These are phyloP conservation scores for Pittosporum tobira DNA, from an alignment of 129 eudicot genomes.

Conservation along the genomic window DNA sequence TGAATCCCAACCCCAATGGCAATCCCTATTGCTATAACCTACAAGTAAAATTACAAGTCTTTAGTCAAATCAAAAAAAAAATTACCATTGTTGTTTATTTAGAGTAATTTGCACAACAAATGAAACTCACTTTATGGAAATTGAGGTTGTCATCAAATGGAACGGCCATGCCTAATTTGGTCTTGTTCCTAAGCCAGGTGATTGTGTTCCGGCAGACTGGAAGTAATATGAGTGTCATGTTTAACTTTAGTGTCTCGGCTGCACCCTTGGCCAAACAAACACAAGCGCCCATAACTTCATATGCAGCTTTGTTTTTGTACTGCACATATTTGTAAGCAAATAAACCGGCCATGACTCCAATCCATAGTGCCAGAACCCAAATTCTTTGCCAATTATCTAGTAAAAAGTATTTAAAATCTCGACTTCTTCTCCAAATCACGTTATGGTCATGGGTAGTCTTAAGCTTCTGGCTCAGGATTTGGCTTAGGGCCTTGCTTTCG, in stretches of 20 bases:
- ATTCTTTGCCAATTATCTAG: constrained; percentile 74
- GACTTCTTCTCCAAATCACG: constrained; percentile 30
- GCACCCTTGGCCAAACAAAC: constrained; percentile 86
- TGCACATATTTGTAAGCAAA: constrained; percentile 64
- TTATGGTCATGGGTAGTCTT: constrained; percentile 33
- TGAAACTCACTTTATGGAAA: constrained; percentile 67
- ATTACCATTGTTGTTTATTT: not conserved
- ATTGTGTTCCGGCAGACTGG: constrained; percentile 86
- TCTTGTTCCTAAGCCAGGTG: constrained; percentile 86
- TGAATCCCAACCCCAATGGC: constrained; percentile 73
- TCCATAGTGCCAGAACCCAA: constrained; percentile 83
- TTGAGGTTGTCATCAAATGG: constrained; percentile 84
- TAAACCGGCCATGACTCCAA: constrained; percentile 48
- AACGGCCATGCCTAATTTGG: constrained; percentile 44
- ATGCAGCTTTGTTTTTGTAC: constrained; percentile 43
- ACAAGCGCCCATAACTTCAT: constrained; percentile 57
- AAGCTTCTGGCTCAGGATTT: constrained; percentile 59
- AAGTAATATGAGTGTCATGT: constrained; percentile 76
- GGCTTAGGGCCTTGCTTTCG: constrained; percentile 48
- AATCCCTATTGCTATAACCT: constrained; percentile 71
- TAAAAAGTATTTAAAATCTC: constrained; percentile 46
- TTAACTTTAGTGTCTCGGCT: constrained; percentile 79
- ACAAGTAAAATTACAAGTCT: constrained; percentile 6
- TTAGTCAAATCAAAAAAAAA: not conserved
- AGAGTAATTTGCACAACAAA: not conserved